A percentile compares a stretch with the other conserved stretches of the same genome.
phyloP scores from a whole-genome alignment of 768 basidiomycete genomes.

The Collybiopsis luxurians region DNA sequence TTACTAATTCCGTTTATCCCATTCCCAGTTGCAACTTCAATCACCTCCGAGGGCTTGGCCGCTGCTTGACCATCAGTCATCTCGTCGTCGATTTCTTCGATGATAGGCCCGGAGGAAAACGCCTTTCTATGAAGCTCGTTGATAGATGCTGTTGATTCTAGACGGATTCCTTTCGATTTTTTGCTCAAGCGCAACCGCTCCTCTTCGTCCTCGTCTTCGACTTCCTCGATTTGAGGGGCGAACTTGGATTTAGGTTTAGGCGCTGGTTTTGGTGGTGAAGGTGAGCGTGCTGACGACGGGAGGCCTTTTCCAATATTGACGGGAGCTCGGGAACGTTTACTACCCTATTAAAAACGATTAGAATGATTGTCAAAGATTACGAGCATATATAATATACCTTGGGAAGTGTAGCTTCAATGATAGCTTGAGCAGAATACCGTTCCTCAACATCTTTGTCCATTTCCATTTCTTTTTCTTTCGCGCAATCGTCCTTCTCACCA shows the following conservation, averaged over 20 bases:
- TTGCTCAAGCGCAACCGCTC: conserved; percentile 45
- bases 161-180: conserved; percentile 31
- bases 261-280: conserved; percentile 5
- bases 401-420: conserved; percentile 77
- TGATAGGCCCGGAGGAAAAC: conserved; percentile 11
- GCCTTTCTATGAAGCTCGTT: conserved; percentile 7
- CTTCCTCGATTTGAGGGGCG: conserved; percentile 22
- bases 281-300: conserved; percentile 13
- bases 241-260: not conserved
- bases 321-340: conserved; percentile 76
- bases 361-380: not conserved
- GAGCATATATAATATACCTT: conserved; percentile 45
- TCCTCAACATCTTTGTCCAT: conserved; percentile 22
- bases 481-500: not conserved
- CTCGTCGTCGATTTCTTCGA: conserved; percentile 31
- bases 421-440: conserved; percentile 55
- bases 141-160: not conserved
- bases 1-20: not conserved
- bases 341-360: conserved; percentile 47
- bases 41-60: conserved; percentile 26
- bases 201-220: conserved; percentile 35
- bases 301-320: conserved; percentile 42
- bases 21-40: conserved; percentile 24
- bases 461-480: conserved; percentile 18
- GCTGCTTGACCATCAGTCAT: not conserved